These are phyloP conservation scores for Schizochytrium sp. DNA, from an alignment of 108 stramenopile species.

Conservation along the genomic window DNA sequence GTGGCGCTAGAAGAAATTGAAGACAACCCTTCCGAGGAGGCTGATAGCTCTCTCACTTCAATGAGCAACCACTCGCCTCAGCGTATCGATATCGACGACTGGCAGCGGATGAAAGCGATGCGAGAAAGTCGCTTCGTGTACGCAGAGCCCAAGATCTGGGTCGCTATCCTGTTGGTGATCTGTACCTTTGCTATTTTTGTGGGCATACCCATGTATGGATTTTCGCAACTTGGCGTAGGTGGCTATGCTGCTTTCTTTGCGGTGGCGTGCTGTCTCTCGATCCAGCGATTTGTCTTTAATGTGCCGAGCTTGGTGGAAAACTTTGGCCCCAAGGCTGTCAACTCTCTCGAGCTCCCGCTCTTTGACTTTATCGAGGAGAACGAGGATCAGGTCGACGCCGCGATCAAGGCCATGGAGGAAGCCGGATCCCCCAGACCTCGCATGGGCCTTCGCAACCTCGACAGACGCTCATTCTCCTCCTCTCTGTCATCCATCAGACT, in stretches of 20 bases:
- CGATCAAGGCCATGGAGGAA: too few relatives aligned
- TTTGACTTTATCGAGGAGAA: slow-evolving; percentile 12
- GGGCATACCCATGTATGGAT: neutral
- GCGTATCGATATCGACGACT: neutral
- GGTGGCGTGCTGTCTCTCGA: neutral
- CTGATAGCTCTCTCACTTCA: neutral
- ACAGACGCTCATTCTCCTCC: too few relatives aligned
- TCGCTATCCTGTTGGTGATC: neutral
- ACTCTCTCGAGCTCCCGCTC: neutral
- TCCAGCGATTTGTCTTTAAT: neutral
- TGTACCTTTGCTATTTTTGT: neutral
- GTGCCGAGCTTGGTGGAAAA: neutral
- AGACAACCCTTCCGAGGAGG: neutral
- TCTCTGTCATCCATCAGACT: neutral
- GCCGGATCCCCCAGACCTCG: too few relatives aligned
- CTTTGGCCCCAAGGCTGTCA: neutral
- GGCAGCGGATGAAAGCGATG: neutral
- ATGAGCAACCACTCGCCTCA: neutral
- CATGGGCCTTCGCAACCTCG: too few relatives aligned
- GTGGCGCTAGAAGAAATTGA: neutral
- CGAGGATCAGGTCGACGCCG: too few relatives aligned
- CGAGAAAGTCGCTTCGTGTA: neutral
- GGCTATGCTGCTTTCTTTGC: neutral
- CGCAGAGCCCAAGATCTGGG: neutral
- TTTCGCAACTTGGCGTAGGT: neutral